phyloP scores from a whole-genome alignment of 805 yeast species.

The Schizosaccharomyces japonicus region DNA sequence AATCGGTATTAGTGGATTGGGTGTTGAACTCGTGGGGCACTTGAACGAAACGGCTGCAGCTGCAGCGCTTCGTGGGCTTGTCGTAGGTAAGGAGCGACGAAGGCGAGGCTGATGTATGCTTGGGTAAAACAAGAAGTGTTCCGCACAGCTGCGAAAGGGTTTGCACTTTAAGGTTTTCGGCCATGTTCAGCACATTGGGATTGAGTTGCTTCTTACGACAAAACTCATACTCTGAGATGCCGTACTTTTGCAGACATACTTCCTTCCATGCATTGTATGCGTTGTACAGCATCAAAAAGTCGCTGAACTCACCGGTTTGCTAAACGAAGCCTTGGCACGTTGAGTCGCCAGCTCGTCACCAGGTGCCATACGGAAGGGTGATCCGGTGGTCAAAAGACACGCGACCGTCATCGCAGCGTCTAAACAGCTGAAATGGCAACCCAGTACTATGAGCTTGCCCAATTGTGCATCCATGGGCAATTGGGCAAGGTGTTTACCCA shows the following conservation, averaged over 20 bases:
- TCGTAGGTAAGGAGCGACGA: neutral
- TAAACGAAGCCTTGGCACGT: neutral
- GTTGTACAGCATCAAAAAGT: neutral
- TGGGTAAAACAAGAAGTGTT: too few species aligned
- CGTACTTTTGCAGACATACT: neutral
- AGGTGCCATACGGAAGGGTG: neutral
- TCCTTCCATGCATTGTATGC: constrained; percentile 1
- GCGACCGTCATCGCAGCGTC: neutral
- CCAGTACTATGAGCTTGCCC: constrained; percentile 3
- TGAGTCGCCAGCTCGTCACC: neutral
- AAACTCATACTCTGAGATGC: neutral
- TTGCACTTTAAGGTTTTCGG: neutral
- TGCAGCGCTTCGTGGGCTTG: neutral
- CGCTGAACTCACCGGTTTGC: neutral
- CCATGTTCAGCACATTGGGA: neutral
- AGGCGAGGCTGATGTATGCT: neutral
- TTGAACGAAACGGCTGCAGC: neutral
- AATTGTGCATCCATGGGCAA: constrained; percentile 1
- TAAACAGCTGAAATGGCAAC: neutral
- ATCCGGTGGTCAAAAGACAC: neutral
- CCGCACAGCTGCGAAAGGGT: neutral
- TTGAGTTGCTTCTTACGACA: neutral
- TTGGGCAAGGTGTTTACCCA: constrained; percentile 7
- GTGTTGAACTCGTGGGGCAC: neutral
- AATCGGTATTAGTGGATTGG: neutral